Evolutionary conservation across 2,329 filamentous ascomycete species (phyloP).

Genomic region (Xylariaceae sp.): DNA sequence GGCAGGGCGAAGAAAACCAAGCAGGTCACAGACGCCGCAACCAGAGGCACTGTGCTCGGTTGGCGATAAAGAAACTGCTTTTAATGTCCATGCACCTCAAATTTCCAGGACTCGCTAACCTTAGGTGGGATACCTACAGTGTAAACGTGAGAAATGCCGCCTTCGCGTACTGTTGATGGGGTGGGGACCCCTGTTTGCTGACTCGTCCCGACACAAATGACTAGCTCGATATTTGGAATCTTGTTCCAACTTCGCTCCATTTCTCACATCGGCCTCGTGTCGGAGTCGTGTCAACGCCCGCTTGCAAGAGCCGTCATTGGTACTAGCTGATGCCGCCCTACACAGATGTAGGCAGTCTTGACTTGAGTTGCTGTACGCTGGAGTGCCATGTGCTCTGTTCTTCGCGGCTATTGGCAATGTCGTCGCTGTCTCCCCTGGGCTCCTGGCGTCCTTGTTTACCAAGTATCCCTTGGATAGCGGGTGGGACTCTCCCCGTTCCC

Average conservation of each 20-base stretch:
- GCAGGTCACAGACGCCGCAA: too few relatives aligned
- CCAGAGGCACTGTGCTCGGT: too few relatives aligned
- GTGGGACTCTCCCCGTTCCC: neutral
- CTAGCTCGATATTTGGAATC: slow-evolving; percentile 17
- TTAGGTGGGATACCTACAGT: slow-evolving; percentile 7
- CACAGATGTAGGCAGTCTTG: too few relatives aligned
- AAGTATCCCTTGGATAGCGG: neutral
- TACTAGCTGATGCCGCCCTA: neutral
- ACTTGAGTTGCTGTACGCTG: too few relatives aligned
- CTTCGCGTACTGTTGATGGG: slow-evolving; percentile 6
- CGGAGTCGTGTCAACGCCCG: neutral
- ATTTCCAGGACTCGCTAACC: neutral
- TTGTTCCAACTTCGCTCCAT: slow-evolving; percentile 13
- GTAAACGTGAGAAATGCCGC: slow-evolving; percentile 4
- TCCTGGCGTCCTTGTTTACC: neutral
- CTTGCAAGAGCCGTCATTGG: neutral
- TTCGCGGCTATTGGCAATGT: neutral
- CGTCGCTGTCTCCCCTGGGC: neutral
- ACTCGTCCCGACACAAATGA: slow-evolving; percentile 15
- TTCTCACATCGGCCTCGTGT: neutral
- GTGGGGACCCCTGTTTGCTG: slow-evolving; percentile 16
- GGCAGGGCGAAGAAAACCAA: neutral
- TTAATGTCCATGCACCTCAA: neutral
- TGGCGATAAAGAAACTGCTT: too few relatives aligned
- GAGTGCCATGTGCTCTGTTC: too few relatives aligned